Base-by-base conservation (phyloP, 768 basidiomycete genomes). In the Pleurotus cornucopiae region DNA sequence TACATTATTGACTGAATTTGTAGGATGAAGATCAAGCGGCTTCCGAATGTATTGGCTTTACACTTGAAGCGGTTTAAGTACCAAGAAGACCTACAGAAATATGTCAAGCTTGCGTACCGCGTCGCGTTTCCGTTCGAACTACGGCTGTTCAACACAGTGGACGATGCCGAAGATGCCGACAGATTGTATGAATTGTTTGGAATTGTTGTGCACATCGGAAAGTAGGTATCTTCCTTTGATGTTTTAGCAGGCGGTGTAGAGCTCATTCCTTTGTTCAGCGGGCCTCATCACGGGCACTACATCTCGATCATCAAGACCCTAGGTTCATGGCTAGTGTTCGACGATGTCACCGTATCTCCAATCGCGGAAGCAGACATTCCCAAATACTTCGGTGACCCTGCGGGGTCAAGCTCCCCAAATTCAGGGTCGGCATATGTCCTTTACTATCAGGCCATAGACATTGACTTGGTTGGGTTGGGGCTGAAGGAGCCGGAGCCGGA, bases 61-160 rank as follows among this genome's bases (percentile, higher is more conserved):
- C 97, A 99, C 69, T 75, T 99, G 46, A 99, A 99, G 75, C 85
- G 97, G 34, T 99, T 99, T 86, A 99, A 99, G 72, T 97, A 94
- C 67, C 94, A 97, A 69, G 96, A 98, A 70, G 89, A 93, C 61
- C 72, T 90, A 2, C 84, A 86, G 58, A 89, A 85, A 67, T 93
- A 95, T 71, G 91, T 94, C 76, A 99, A 99, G 69, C 85, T 99
- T 41, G 83, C 91, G 12, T 98, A 98, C 68, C 91, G 97, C 16
- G 96, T 98, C 49, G 94, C 93, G 3, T 98, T 99, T 72, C 96
- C 97, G 1, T 81, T 93, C 60, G 90, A 98, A 68, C 83, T 99
- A 40, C 85, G 96, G 57, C 73, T 99, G 56, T 98, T 98, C 77
- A 98, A 99, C 69, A 98, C 97, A 43, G 88, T 94, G 49, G 97